A percentile compares a stretch with the other conserved stretches of the same genome.
phyloP scores from a whole-genome alignment of 2,329 filamentous ascomycete genomes.

The Tolypocladium inflatum region DNA sequence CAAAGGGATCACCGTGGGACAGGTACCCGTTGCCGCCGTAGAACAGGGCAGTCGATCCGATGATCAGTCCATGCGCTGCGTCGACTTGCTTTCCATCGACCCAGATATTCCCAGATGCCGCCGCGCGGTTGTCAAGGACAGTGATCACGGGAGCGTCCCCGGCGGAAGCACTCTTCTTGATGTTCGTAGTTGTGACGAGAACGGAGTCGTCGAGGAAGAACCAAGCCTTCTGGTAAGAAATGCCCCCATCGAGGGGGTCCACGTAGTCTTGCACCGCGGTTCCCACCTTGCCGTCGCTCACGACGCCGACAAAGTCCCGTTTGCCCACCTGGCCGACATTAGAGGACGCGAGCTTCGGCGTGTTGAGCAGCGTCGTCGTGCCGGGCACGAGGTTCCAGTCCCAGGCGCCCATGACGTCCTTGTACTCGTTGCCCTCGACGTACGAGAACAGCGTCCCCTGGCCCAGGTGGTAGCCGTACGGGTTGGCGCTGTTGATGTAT shows the following conservation, averaged over 20 bases:
- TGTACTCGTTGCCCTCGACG: slow-evolving; percentile 14
- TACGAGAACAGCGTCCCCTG: slow-evolving; percentile 13
- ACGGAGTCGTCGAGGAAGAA: slow-evolving; percentile 12
- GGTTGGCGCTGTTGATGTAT: slow-evolving; percentile 12
- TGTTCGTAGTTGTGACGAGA: slow-evolving; percentile 7
- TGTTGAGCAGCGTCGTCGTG: slow-evolving; percentile 10
- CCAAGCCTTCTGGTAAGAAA: slow-evolving; percentile 13
- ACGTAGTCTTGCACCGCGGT: slow-evolving; percentile 9
- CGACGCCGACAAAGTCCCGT: slow-evolving; percentile 13
- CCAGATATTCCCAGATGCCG: slow-evolving; percentile 3
- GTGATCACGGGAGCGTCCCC: slow-evolving; percentile 6
- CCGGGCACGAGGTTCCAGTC: slow-evolving; percentile 15
- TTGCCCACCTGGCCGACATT: slow-evolving; percentile 5
- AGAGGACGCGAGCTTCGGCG: slow-evolving; percentile 3
- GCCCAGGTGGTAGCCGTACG: slow-evolving; percentile 12
- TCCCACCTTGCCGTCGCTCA: slow-evolving; percentile 11
- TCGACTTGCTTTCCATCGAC: slow-evolving; percentile 4
- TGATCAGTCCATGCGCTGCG: background rate
- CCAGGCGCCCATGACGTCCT: slow-evolving; percentile 13
- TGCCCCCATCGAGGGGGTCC: slow-evolving; percentile 8
- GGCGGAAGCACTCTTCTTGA: slow-evolving; percentile 2
- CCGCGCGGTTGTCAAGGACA: slow-evolving; percentile 11
- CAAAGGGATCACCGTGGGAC: slow-evolving; percentile 8
- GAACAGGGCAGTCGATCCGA: slow-evolving; percentile 4
- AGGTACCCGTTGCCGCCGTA: slow-evolving; percentile 13